A percentile compares a stretch with the other conserved stretches of the same genome.
These are phyloP conservation scores for Beta corolliflora DNA, from an alignment of 179 eudicot genomes.

Conservation along the genomic window DNA sequence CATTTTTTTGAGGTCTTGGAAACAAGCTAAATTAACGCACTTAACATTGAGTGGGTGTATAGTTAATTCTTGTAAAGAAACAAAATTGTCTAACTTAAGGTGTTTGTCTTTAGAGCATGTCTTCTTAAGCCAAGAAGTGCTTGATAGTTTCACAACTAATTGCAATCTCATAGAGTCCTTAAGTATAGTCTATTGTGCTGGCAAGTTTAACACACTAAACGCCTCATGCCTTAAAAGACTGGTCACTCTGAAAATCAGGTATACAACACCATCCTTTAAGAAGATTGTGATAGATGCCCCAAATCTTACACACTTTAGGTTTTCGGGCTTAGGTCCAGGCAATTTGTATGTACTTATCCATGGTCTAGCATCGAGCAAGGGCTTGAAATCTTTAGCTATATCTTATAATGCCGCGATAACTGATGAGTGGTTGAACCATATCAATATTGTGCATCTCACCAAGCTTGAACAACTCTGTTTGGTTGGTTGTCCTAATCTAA, in stretches of 20 bases:
- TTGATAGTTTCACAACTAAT: background rate
- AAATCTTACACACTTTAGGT: background rate
- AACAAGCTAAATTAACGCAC: background rate
- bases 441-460: background rate
- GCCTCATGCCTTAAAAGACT: background rate
- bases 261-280: background rate
- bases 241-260: background rate
- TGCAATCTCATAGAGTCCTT: background rate
- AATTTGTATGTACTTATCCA: background rate
- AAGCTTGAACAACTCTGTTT: background rate
- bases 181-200: background rate
- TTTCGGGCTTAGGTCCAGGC: too few species aligned
- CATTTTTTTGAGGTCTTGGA: background rate
- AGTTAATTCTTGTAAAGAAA: background rate
- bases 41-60: background rate
- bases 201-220: background rate
- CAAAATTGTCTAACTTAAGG: background rate
- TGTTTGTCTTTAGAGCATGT: background rate
- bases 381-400: background rate
- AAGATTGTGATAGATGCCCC: constrained; percentile 9
- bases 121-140: background rate
- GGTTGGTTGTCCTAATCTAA: background rate
- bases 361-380: background rate
- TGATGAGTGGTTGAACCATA: background rate
- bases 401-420: background rate